Evolutionary conservation across 1,139 yeast species (phyloP).

Genomic region (Yarrowia galli): DNA sequence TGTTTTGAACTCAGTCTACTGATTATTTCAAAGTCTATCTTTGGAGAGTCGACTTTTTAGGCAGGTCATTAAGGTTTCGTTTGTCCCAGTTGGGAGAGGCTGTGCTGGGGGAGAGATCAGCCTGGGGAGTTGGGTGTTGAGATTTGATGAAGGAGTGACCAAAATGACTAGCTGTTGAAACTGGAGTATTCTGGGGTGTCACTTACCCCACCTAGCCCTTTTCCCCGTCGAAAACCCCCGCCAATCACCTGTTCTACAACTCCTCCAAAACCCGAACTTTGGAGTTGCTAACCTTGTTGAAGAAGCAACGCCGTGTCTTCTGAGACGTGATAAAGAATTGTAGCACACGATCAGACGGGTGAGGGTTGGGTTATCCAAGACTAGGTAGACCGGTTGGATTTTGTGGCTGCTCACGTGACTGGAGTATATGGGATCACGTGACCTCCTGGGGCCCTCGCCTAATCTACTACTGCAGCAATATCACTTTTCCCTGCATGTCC

Average conservation of each 20-base stretch:
- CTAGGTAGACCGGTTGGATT: no score
- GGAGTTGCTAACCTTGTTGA: slow-evolving; percentile 32
- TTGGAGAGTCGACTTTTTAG: neutral
- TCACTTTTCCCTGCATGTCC: slow-evolving; percentile 3
- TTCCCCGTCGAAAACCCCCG: no score
- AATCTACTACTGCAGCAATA: no score
- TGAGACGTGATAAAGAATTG: slow-evolving; percentile 18
- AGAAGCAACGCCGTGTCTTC: slow-evolving; percentile 14
- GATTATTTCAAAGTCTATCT: slow-evolving; percentile 31
- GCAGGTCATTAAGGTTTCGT: neutral
- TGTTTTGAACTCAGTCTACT: slow-evolving; percentile 17
- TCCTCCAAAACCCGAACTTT: neutral
- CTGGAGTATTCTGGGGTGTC: no score
- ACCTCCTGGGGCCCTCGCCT: neutral
- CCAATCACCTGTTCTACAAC: no score
- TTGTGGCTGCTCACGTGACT: neutral
- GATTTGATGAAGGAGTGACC: no score
- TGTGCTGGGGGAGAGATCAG: neutral
- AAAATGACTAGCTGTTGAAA: no score
- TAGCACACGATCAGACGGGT: no score
- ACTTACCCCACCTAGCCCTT: no score
- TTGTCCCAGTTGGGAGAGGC: slow-evolving; percentile 28
- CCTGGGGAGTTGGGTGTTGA: neutral
- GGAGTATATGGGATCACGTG: neutral
- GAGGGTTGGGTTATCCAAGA: no score